Base-by-base conservation (phyloP, 495 filamentous ascomycete genomes). In the Sordaria brevicollis region DNA sequence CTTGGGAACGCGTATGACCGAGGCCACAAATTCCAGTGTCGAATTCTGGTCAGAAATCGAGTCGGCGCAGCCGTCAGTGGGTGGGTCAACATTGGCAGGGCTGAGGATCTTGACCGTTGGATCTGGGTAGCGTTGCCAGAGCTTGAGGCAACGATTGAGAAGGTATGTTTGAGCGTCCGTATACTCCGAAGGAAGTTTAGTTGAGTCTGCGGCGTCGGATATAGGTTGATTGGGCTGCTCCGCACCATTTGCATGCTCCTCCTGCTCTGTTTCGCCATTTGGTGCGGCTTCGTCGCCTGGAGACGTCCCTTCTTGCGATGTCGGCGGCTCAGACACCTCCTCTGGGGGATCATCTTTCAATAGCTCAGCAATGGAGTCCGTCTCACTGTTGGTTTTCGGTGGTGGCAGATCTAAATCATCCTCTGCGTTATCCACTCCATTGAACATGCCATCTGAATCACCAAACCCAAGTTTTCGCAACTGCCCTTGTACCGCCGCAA, bases 81-180 rank as follows among this genome's bases (percentile, higher is more conserved):
- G 94, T 3, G 92, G 92, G 72, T 90, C 87, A 2, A 87, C 91
- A 75, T 94, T 94, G 73, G 85, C 83, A n/a, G 89, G 86, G 65
- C 89, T 85, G 38, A 94, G 87, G 67, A 96, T 91, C 38, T 86
- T 84, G 70, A 90, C 86, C 34, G 85, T 86, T 5, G 91, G 90
- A 71, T 94, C 92, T 57, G 89, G 90, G 73, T 90, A 89, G 33
- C 87, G 88, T 33, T 85, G 83, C 95, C 95, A 99, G 38, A 97
- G 86, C 34, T 86, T 81, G 66, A 97, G 80, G 71, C 89, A 93
- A 74, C 88, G 92, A 35, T 84, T 85, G 13, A 97, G 79, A 3
- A 97, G 81, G 21, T 79, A 75, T 4, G 81, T 79, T 73, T 90
- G 86, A 19, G 83, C 81, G 7, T 87, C 83, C 11, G 81, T 81